A percentile compares a stretch with the other conserved stretches of the same genome.
These are phyloP conservation scores for Ophiocordyceps camponoti-leonardi DNA, from an alignment of 2,329 filamentous ascomycete species.

Conservation along the genomic window DNA sequence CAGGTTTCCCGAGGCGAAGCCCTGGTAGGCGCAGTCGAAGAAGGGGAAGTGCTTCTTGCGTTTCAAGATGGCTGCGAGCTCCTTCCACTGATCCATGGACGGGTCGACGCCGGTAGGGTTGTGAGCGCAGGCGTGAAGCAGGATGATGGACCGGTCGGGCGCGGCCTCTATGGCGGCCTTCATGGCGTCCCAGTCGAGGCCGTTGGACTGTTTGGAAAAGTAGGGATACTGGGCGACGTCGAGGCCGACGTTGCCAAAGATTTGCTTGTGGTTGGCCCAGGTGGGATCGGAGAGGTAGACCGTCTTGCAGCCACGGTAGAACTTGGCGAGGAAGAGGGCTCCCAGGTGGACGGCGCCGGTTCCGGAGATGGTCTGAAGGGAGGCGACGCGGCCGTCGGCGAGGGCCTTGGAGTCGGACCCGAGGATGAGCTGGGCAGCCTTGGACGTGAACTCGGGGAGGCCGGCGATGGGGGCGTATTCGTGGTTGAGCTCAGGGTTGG, in stretches of 20 bases:
- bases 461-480: conserved; percentile 97
- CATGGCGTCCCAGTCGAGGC: conserved; percentile 86
- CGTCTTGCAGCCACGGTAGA: conserved; percentile 59
- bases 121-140: conserved; percentile 91
- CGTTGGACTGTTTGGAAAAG: conserved; percentile 76
- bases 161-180: conserved; percentile 51
- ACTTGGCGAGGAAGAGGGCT: conserved; percentile 82
- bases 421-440: conserved; percentile 80
- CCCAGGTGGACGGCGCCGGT: conserved; percentile 91
- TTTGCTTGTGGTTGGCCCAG: conserved; percentile 98
- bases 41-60: conserved; percentile 83
- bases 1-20: conserved; percentile 86
- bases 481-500: conserved; percentile 84
- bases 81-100: conserved; percentile 83
- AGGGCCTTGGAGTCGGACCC: conserved; percentile 68
- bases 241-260: conserved; percentile 81
- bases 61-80: conserved; percentile 64
- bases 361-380: conserved; percentile 89
- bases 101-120: conserved; percentile 97
- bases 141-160: conserved; percentile 65
- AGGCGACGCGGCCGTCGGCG: conserved; percentile 62
- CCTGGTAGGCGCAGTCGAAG: conserved; percentile 96
- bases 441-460: conserved; percentile 67
- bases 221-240: conserved; percentile 77
- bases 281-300: conserved; percentile 91